Percentiles rank a stretch among this genome's conserved stretches.
Evolutionary conservation across 352 stramenopile species (phyloP).

Genomic region (Phytophthora sp.): DNA sequence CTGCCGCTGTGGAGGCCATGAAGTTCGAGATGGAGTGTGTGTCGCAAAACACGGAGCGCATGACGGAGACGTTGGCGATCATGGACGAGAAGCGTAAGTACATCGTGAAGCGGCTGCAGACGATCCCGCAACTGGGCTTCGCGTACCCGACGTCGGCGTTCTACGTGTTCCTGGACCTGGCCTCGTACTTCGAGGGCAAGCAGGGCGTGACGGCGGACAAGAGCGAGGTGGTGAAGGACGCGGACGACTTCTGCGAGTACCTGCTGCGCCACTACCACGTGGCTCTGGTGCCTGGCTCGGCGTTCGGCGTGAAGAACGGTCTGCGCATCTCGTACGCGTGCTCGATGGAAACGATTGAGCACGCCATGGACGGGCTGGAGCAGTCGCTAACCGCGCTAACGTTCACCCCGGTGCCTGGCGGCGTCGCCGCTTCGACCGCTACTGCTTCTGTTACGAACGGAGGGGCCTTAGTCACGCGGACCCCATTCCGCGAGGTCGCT

Average conservation of each 20-base stretch:
- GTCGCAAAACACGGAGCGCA: conserved; percentile 51
- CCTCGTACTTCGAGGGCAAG: conserved; percentile 76
- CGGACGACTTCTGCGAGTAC: conserved; percentile 91
- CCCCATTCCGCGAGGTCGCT: conserved; percentile 38
- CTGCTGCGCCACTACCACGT: conserved; percentile 93
- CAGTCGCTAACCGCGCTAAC: conserved; percentile 61
- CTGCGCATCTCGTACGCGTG: conserved; percentile 98
- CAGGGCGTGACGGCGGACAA: conserved; percentile 43
- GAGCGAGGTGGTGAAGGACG: conserved; percentile 52
- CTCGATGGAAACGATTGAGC: conserved; percentile 87
- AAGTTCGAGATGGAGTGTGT: conserved; percentile 80
- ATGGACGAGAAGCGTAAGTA: conserved; percentile 92
- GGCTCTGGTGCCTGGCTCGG: conserved; percentile 95
- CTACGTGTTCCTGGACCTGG: conserved; percentile 95
- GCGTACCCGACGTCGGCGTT: conserved; percentile 94
- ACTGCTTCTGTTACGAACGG: background rate
- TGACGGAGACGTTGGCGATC: conserved; percentile 54
- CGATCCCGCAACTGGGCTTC: conserved; percentile 86
- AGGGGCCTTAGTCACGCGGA: background rate
- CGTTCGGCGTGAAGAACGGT: conserved; percentile 93
- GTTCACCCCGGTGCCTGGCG: conserved; percentile 8
- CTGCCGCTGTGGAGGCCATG: conserved; percentile 91
- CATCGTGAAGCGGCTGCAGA: conserved; percentile 82
- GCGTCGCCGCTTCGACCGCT: background rate
- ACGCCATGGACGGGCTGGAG: conserved; percentile 72